Base-by-base conservation (phyloP, 768 basidiomycete species). In the Boletales sp. region DNA sequence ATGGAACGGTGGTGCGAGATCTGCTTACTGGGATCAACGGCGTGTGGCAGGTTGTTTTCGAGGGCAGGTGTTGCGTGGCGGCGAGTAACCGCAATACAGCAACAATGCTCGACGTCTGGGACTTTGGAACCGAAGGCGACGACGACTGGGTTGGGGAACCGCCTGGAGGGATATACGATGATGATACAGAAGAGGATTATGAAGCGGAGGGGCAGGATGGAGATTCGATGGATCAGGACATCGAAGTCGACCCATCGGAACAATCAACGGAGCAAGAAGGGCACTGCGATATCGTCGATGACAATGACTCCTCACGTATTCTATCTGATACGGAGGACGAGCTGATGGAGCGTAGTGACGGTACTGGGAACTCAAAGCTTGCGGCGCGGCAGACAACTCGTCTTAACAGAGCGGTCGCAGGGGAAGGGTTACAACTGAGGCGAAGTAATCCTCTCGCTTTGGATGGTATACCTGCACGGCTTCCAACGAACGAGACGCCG, bases 1-100 rank as follows among this genome's bases (percentile, higher is more conserved):
- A 94, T 48, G 97, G 95, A 18, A 78, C 79, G 1, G 84, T 90
- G 35, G 84, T 92, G 12, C 79, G 92, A 31, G 97, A 97, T 64
- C 74, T 99, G 54, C 73, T 97, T 55, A 90, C 88, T 1, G 89
- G 91, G 10, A 90, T 97, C 55, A 88, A 85, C 15, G 94, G 92
- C 12, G 97, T 99, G 19, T 99, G 95, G 95, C 95, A 98, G 69
- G 92, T 98, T 39, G 85, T 92, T 29, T 97, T 95, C 66, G 90
- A 94, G 67, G 91, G 93, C 0, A 75, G 93, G 51, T 92, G 92
- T 80, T 91, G 93, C 62, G 91, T 99, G 40, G 93, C 94, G 8
- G 97, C 97, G 29, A 91, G 89, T 63, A 91, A 93, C 58, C 77
- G 86, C 50, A 81, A 80, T 53, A 81, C 88, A 57, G 69, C 80